Evolutionary conservation across 1,284 basidiomycete genomes (phyloP).

Genomic region (Marasmius oreades): DNA sequence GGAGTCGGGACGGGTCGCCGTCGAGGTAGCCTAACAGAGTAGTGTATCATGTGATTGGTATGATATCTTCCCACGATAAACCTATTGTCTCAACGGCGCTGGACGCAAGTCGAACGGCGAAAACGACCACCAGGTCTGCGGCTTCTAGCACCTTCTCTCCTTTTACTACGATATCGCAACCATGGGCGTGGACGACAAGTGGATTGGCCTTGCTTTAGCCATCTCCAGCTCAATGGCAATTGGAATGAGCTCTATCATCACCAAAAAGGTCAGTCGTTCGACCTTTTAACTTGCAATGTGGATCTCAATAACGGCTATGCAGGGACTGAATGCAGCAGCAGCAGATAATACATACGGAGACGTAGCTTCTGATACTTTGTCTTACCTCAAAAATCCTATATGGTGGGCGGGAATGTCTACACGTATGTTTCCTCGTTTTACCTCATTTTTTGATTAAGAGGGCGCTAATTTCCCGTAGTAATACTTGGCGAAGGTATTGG

Average conservation of each 20-base stretch:
- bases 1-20: no score
- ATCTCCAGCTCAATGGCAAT: conserved; percentile 82
- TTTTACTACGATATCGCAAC: background rate
- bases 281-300: conserved; percentile 7
- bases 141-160: background rate
- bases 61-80: no score
- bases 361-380: conserved; percentile 71
- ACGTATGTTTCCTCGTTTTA: conserved; percentile 53
- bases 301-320: conserved; percentile 9
- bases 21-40: no score
- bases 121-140: background rate
- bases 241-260: conserved; percentile 93
- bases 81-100: no score
- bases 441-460: conserved; percentile 9
- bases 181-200: conserved; percentile 73
- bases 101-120: no score
- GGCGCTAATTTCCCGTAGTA: conserved; percentile 47
- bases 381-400: conserved; percentile 90
- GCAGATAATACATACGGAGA: conserved; percentile 48
- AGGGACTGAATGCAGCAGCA: conserved; percentile 84
- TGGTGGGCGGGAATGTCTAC: conserved; percentile 99
- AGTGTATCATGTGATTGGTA: no score
- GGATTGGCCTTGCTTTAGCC: conserved; percentile 86
- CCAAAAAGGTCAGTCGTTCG: conserved; percentile 75
- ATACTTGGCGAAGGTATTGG: conserved; percentile 80